A percentile compares a stretch with the other conserved stretches of the same genome.
phyloP scores from a whole-genome alignment of 306 rosid species.

The Ormosia emarginata region DNA sequence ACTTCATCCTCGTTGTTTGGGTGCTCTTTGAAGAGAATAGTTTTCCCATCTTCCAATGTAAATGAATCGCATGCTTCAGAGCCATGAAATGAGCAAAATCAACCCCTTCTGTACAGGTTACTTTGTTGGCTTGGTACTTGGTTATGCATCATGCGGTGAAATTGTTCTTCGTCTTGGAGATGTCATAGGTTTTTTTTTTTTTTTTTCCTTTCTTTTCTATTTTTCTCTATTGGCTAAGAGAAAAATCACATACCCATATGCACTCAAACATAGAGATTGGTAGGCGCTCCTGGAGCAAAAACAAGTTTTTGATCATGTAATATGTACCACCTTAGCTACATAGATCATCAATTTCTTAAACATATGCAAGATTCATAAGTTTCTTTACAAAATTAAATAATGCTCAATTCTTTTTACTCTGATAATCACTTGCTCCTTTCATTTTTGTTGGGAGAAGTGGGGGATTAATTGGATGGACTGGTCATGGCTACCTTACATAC shows the following conservation, averaged over 20 bases:
- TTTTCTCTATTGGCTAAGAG: neutral
- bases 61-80: slow-evolving; percentile 21
- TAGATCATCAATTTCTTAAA: no score
- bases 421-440: neutral
- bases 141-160: neutral
- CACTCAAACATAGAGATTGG: neutral
- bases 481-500: no score
- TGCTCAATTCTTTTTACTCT: neutral
- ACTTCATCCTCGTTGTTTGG: slow-evolving; percentile 50
- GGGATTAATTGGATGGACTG: neutral
- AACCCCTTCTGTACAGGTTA: slow-evolving; percentile 3
- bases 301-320: no score
- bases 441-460: neutral
- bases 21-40: slow-evolving; percentile 72
- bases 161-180: neutral
- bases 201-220: neutral
- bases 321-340: no score
- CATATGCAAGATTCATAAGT: neutral
- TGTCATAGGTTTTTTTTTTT: neutral
- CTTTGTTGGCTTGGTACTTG: neutral
- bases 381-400: neutral
- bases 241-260: neutral
- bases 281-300: neutral
- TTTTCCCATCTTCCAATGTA: slow-evolving; percentile 44
- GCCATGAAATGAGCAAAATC: neutral